Base-by-base conservation (phyloP, 306 rosid species). In the Dryas octopetala region DNA sequence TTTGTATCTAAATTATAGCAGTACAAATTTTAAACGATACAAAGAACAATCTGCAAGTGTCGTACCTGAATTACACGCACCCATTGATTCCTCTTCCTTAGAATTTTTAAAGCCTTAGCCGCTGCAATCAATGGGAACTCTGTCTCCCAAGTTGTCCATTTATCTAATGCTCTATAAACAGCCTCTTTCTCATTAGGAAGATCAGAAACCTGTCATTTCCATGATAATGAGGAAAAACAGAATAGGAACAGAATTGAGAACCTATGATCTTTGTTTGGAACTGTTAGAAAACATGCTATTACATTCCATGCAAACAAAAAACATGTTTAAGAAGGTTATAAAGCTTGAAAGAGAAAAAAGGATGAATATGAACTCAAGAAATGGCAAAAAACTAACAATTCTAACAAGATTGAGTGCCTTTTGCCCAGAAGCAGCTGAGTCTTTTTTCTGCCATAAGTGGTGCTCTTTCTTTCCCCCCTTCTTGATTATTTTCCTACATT, bases 71-170 rank as follows among this genome's bases (percentile, higher is more conserved):
- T 95, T 68, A 88, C 86, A 28, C 85, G 90, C 74, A 70, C 84
- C 97, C 97, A 92, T 73, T 90, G 96, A 60, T 85, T 66, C 82
- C 87, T 86, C 75, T 79, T 85, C 83, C 88, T 79, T 55, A 92
- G 71, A 74, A 92, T 86, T 76, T 74, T 90, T 82, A 95, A 86
- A 80, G 97, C 97, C 86, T 92, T 92, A 8, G 86, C 83, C 6
- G 75, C 93, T 51, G 97, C 96, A 85, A 95, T 85, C 89, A 92
- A 49, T 7, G 99, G 97, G 77, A 95, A 95, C 84, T 92, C 97
- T 19, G 87, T 88, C 86, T 95, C 99, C 97, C 97, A 92, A 77
- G 97, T 97, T 2, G 75, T 80, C 97, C 97, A 95, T 87, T 92
- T 92, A 81, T 95, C 93, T 73, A 95, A 83, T 68, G 95, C 99